These are phyloP conservation scores for Elsinoe ampelina DNA, from an alignment of 2,329 filamentous ascomycete genomes.

Conservation along the genomic window DNA sequence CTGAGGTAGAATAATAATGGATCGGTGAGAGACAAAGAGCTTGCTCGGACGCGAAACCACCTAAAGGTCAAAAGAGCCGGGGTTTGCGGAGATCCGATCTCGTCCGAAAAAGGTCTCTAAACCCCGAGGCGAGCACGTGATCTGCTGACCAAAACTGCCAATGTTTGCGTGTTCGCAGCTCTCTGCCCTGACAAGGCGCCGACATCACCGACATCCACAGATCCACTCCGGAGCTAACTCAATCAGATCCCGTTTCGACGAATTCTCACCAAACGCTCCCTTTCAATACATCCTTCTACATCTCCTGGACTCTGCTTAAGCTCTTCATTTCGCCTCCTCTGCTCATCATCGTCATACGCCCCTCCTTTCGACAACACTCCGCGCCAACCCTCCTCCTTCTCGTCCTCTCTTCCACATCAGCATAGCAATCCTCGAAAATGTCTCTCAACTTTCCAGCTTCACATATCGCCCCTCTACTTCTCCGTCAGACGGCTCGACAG, in stretches of 20 bases:
- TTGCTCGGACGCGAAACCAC: constrained; percentile 2
- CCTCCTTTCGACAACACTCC: background rate
- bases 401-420: background rate
- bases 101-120: background rate
- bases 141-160: background rate
- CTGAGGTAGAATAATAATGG: background rate
- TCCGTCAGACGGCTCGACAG: constrained; percentile 35
- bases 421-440: constrained; percentile 29
- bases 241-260: background rate
- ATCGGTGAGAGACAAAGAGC: constrained; percentile 12
- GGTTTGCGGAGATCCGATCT: background rate
- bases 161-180: too few relatives aligned
- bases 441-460: constrained; percentile 36
- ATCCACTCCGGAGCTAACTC: background rate
- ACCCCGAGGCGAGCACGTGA: background rate
- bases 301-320: constrained; percentile 10
- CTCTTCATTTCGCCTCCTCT: background rate
- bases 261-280: constrained; percentile 6
- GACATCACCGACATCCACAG: constrained; percentile 1
- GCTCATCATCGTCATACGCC: background rate
- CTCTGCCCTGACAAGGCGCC: background rate
- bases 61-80: constrained; percentile 4
- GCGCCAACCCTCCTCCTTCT: background rate
- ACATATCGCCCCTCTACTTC: constrained; percentile 38
- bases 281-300: background rate